These are phyloP conservation scores for Hypsizygus ulmarius DNA, from an alignment of 1,284 basidiomycete species.

Conservation along the genomic window DNA sequence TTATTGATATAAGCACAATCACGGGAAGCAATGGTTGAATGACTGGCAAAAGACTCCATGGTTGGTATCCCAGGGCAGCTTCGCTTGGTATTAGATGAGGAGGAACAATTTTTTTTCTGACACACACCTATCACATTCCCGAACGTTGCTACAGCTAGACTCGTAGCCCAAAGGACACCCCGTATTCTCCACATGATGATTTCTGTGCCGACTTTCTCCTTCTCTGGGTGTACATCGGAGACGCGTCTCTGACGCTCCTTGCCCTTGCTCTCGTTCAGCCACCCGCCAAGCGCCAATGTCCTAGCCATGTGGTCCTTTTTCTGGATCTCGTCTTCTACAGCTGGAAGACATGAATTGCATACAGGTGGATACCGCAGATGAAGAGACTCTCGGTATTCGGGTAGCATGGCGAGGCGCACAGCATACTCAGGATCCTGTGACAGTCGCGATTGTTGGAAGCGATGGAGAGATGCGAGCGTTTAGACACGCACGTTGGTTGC, in stretches of 20 bases:
- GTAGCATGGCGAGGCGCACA: conserved; percentile 57
- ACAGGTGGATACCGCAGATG: conserved; percentile 84
- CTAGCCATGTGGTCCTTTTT: conserved; percentile 81
- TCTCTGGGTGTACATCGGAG: conserved; percentile 37
- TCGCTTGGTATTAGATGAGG: conserved; percentile 1
- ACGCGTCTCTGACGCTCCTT: conserved; percentile 50
- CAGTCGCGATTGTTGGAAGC: conserved; percentile 6
- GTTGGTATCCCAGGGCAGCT: conserved; percentile 34
- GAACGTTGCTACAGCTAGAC: conserved; percentile 41
- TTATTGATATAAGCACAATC: conserved; percentile 50
- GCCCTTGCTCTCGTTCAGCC: conserved; percentile 60
- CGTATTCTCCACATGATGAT: conserved; percentile 59
- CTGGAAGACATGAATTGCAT: conserved; percentile 70
- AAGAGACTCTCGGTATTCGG: conserved; percentile 71
- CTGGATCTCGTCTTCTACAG: conserved; percentile 77
- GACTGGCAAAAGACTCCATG: conserved; percentile 23
- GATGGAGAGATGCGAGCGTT: conserved; percentile 21
- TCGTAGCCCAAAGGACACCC: conserved; percentile 59
- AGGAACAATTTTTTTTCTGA: conserved; percentile 2
- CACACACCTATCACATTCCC: conserved; percentile 46
- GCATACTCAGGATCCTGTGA: conserved; percentile 69
- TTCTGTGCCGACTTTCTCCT: conserved; percentile 41
- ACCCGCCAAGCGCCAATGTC: conserved; percentile 69
- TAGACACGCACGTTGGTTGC: conserved; percentile 44
- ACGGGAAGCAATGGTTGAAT: conserved; percentile 44